Conservation (phyloP, 1,139 yeast species). For the Sugiyamaella novakii region DNA sequence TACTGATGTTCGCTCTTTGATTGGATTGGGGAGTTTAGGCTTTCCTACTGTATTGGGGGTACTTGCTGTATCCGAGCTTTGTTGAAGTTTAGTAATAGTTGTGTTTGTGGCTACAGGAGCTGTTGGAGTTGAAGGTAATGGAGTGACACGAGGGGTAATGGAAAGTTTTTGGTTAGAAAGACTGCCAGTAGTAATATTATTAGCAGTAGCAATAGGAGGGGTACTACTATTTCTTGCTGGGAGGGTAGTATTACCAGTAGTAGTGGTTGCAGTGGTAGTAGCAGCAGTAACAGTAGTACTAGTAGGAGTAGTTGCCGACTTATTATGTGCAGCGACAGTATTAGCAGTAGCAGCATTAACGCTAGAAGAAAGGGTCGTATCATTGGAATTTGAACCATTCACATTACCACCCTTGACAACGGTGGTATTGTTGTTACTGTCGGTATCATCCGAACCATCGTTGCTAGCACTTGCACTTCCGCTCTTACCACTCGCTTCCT, state of each 20-base stretch:
- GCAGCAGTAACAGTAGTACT: background rate
- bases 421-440: constrained; percentile 2
- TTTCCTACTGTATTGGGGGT: no score
- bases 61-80: no score
- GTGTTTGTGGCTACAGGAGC: no score
- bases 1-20: background rate
- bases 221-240: background rate
- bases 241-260: background rate
- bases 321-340: background rate
- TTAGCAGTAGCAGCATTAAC: background rate
- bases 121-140: background rate
- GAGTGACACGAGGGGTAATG: background rate
- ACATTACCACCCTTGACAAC: background rate
- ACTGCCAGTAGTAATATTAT: background rate
- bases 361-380: background rate
- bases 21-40: constrained; percentile 4
- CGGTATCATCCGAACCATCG: background rate
- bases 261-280: background rate
- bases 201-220: background rate
- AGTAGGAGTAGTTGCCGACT: background rate
- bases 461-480: background rate
- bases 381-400: background rate
- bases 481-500: background rate
- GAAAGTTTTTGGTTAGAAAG: background rate
- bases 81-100: no score